These are phyloP conservation scores for Saccharomycopsis capsularis DNA, from an alignment of 805 yeast genomes.

Conservation along the genomic window DNA sequence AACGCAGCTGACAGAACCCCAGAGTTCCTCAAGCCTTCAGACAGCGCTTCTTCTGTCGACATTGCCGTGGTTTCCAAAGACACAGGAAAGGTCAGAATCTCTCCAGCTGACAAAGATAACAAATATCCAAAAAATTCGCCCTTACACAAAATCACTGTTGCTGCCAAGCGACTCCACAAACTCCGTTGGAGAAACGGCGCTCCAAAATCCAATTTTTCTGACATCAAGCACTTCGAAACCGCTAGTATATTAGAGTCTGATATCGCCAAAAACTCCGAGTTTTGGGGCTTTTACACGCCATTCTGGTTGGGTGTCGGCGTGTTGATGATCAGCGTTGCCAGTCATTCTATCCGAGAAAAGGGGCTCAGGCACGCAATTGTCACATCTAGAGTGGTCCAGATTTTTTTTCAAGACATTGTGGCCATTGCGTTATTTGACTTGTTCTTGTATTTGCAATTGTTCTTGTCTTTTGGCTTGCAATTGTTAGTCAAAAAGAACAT, in stretches of 20 bases:
- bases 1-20: not conserved
- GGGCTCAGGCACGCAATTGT: conserved; percentile 29
- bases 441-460: conserved; percentile 63
- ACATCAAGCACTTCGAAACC: conserved; percentile 23
- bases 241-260: conserved; percentile 26
- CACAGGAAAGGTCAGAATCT: not conserved
- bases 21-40: not conserved
- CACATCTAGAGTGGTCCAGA: conserved; percentile 47
- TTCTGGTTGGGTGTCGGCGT: conserved; percentile 67
- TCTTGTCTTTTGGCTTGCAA: conserved; percentile 57
- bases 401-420: conserved; percentile 54
- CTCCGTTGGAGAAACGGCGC: conserved; percentile 25
- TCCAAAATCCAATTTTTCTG: conserved; percentile 26
- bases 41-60: not conserved
- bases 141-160: not conserved
- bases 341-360: conserved; percentile 43
- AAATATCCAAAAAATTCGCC: not conserved
- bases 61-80: not conserved
- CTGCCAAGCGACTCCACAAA: not conserved
- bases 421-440: conserved; percentile 71
- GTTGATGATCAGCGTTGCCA: conserved; percentile 43
- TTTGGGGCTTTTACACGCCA: conserved; percentile 75
- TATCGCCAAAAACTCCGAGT: conserved; percentile 28
- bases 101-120: not conserved
- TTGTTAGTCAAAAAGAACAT: conserved; percentile 36